Percentiles rank a stretch among this genome's conserved stretches.
Conservation (phyloP, 78 protist species). For the Anaeramoeba flamelloides region DNA sequence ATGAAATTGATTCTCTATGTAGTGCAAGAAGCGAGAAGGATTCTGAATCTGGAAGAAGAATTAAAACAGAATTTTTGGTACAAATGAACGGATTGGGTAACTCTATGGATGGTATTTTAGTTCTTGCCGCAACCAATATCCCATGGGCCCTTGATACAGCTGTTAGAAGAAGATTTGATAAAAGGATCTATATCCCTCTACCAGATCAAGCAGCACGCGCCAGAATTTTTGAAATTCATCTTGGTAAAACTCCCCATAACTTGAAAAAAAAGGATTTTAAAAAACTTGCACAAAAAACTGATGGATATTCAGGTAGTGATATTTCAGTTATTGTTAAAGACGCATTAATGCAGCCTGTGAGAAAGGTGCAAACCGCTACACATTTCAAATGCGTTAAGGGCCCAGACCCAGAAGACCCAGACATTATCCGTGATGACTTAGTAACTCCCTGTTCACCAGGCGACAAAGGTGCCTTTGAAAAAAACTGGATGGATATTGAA, state of each 20-base stretch:
- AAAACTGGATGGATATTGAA: too few relatives aligned
- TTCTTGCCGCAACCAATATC: constrained; percentile 95
- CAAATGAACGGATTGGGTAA: constrained; percentile 83
- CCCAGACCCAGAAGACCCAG: constrained; percentile 17
- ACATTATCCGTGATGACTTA: not conserved
- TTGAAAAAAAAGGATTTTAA: constrained; percentile 26
- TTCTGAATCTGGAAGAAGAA: constrained; percentile 69
- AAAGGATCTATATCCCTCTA: constrained; percentile 69
- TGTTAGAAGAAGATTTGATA: constrained; percentile 59
- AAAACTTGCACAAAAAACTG: constrained; percentile 48
- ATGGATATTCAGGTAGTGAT: constrained; percentile 80
- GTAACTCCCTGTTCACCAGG: constrained; percentile 39
- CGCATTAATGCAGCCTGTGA: constrained; percentile 77
- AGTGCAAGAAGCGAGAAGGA: constrained; percentile 70
- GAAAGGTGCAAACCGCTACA: constrained; percentile 72
- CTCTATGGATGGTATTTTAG: constrained; percentile 69
- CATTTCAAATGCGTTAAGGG: constrained; percentile 59
- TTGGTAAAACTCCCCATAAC: constrained; percentile 53
- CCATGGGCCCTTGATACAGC: constrained; percentile 90
- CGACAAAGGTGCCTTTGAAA: constrained; percentile 25
- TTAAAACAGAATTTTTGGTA: constrained; percentile 94
- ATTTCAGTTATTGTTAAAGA: constrained; percentile 55
- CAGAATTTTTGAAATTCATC: constrained; percentile 54
- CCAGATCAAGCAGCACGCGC: constrained; percentile 61
- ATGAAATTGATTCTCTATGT: constrained; percentile 89